Evolutionary conservation across 495 filamentous ascomycete genomes (phyloP).

Genomic region (Astrothelium subdiscretum): DNA sequence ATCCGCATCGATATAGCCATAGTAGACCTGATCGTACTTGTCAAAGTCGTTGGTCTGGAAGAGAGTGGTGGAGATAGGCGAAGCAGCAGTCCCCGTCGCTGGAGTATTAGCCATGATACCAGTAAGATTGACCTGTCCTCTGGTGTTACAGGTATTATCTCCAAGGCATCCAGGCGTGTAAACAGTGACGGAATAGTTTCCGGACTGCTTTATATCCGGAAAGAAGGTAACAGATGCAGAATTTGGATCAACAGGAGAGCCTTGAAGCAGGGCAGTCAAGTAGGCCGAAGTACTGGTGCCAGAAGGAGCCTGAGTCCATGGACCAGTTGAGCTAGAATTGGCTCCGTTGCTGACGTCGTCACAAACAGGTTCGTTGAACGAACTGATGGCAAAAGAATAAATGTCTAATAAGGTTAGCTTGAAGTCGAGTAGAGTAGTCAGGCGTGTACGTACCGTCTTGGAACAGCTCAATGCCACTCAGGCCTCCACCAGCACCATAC

Average conservation of each 20-base stretch:
- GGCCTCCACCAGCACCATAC: conserved; percentile 77
- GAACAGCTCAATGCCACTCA: conserved; percentile 85
- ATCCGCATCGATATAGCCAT: conserved; percentile 67
- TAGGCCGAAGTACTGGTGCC: conserved; percentile 58
- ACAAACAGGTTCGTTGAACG: conserved; percentile 83
- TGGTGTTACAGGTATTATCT: conserved; percentile 61
- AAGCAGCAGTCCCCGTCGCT: conserved; percentile 32
- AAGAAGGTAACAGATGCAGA: conserved; percentile 53
- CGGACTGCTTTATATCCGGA: conserved; percentile 78
- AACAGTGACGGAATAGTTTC: conserved; percentile 76
- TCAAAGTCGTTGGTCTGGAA: conserved; percentile 88
- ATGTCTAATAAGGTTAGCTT: conserved; percentile 41
- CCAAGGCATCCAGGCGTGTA: conserved; percentile 84
- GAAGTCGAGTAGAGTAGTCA: neutral
- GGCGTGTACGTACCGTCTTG: conserved; percentile 45
- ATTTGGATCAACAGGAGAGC: conserved; percentile 31
- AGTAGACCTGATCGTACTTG: conserved; percentile 87
- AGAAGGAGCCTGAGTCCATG: conserved; percentile 57
- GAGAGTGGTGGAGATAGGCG: conserved; percentile 38
- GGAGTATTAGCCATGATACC: conserved; percentile 40
- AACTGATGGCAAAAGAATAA: conserved; percentile 67
- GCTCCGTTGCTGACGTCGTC: conserved; percentile 54
- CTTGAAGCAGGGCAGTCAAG: conserved; percentile 50
- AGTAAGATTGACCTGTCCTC: conserved; percentile 72
- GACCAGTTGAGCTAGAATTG: conserved; percentile 52